Percentiles rank a stretch among this genome's conserved stretches.
Conservation (phyloP, 208 protist species). For the Blechomonas ayalai region DNA sequence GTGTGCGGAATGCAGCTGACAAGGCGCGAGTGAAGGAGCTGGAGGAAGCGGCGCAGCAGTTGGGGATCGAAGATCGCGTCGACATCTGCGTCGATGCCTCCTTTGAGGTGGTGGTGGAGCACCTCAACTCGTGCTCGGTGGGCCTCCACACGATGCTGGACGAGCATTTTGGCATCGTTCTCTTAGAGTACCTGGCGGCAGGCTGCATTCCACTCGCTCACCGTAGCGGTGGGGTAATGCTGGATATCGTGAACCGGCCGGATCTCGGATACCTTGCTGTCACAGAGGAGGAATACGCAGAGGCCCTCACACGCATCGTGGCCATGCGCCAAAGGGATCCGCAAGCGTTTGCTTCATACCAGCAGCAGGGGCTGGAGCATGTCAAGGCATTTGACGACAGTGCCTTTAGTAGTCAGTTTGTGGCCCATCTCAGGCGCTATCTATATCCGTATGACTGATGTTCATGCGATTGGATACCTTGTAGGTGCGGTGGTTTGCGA, state of each 20-base stretch:
- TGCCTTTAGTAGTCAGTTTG: constrained; percentile 18
- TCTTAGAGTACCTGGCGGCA: constrained; percentile 96
- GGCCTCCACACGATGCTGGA: constrained; percentile 98
- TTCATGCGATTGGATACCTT: too few relatives aligned
- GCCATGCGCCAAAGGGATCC: constrained; percentile 19
- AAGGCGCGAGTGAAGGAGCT: constrained; percentile 50
- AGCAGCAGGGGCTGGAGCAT: constrained; percentile 21
- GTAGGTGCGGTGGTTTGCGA: too few relatives aligned
- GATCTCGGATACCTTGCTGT: constrained; percentile 81
- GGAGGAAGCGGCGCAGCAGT: constrained; percentile 12
- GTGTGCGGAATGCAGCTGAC: constrained; percentile 76
- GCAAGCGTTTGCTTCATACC: constrained; percentile 19
- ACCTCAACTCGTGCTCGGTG: constrained; percentile 45
- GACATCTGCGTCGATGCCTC: constrained; percentile 55
- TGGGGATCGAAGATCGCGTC: constrained; percentile 54
- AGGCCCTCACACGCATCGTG: constrained; percentile 50
- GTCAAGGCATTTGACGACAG: constrained; percentile 23
- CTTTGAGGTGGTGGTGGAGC: constrained; percentile 32
- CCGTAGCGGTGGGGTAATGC: constrained; percentile 89
- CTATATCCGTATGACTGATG: too few relatives aligned
- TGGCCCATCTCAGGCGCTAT: constrained; percentile 7
- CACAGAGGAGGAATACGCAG: constrained; percentile 82
- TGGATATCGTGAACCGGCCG: constrained; percentile 87
- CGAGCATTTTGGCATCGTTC: constrained; percentile 99
- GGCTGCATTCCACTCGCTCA: constrained; percentile 92